Evolutionary conservation across 306 rosid species (phyloP), one percentile per base, ranked within the genome.

Genomic region (Quercus berberidifolia): DNA sequence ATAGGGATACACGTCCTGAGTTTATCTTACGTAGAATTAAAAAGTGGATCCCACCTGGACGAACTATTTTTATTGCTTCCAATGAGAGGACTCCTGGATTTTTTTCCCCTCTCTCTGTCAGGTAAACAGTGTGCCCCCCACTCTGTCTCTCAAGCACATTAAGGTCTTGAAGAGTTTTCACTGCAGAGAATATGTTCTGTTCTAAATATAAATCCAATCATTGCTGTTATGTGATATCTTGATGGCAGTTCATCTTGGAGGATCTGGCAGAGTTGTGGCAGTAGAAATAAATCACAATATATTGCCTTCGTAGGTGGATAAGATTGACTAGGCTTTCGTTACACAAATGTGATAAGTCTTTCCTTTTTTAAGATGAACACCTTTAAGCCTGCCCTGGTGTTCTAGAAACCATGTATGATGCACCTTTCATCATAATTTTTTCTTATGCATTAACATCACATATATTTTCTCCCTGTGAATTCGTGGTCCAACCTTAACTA

Each of bases 71-170:
- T 83, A 87, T 96, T 79, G 98, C 97, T 81, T 96, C 99, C 73
- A 96, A 96, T 84, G 99, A 96, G 87, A 90, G 97, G 89, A 90
- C 83, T 60, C 93, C 89, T 0, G 97, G 97, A 59, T 91, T 93
- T 75, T 96, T 96, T 83, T 90, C 97, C 21, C 92, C 93, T 18
- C 99, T 96, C 83, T 87, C 96, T 74, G 86, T 65, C 65, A 87
- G 96, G 99, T 93, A 87, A 84, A 52, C 72, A 31, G 78, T 1
- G 3, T 23, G 2, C 52, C 26, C 7, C 46, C 52, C 26, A 19
- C 25, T 67, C 9, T 23, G 38, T 21, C 49, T 83, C 59, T 80
- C 70, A 52, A 64, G 71, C 71, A 74, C 18, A 5, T 51, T 20
- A 12, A 20, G 77, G 75, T 56, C 35, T 60, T 60, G 23, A 74